A percentile compares a stretch with the other conserved stretches of the same genome.
Evolutionary conservation across 441 rosid genomes (phyloP).

Genomic region (Aquilaria agallochum): DNA sequence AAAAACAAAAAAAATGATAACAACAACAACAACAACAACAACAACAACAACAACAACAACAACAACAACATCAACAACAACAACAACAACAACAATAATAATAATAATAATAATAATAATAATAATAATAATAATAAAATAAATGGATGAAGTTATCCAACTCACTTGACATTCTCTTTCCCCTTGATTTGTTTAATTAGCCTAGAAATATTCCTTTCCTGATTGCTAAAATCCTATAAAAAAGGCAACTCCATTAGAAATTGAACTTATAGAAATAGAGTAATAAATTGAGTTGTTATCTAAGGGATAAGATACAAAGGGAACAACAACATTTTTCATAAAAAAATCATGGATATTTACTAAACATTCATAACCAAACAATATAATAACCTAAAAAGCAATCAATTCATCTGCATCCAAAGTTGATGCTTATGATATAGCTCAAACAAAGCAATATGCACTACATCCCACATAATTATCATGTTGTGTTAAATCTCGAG

Average conservation of each 20-base stretch:
- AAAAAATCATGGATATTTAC: too few relatives aligned
- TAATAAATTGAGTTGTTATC: neutral
- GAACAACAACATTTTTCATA: too few relatives aligned
- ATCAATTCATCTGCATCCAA: slow-evolving; percentile 45
- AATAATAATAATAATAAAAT: too few relatives aligned
- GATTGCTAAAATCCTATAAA: slow-evolving; percentile 59
- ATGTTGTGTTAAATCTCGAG: slow-evolving; percentile 33
- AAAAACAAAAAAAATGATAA: too few relatives aligned
- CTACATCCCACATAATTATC: slow-evolving; percentile 48
- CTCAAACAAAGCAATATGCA: slow-evolving; percentile 56
- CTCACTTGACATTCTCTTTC: slow-evolving; percentile 68
- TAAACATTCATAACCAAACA: too few relatives aligned
- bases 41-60: too few relatives aligned
- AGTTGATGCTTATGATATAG: slow-evolving; percentile 49
- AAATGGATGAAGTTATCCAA: slow-evolving; percentile 9
- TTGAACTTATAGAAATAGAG: slow-evolving; percentile 14
- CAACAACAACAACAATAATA: too few relatives aligned
- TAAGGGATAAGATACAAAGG: too few relatives aligned
- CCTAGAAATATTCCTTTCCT: slow-evolving; percentile 58
- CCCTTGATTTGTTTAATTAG: slow-evolving; percentile 63
- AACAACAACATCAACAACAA: too few relatives aligned
- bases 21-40: too few relatives aligned
- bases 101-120: too few relatives aligned
- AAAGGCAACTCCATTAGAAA: slow-evolving; percentile 15
- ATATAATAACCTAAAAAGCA: neutral